These are phyloP conservation scores for Phialophora tarda DNA, from an alignment of 2,329 filamentous ascomycete genomes.

Conservation along the genomic window DNA sequence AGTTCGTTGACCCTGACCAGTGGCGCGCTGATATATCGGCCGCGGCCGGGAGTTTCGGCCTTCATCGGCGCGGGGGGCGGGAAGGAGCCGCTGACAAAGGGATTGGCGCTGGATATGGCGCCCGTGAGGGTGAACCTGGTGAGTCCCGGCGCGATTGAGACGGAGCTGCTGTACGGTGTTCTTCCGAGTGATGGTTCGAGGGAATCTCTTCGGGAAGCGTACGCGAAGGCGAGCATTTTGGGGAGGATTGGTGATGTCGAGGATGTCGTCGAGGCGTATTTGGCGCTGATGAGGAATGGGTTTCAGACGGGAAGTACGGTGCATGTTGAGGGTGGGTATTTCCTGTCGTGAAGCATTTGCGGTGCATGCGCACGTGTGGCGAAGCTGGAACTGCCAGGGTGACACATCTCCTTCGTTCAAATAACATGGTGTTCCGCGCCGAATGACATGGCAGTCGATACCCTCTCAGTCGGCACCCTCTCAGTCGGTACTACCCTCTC, in stretches of 20 bases:
- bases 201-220: constrained; percentile 26
- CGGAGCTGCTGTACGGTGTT: constrained; percentile 47
- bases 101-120: constrained; percentile 50
- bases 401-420: not conserved
- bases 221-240: constrained; percentile 32
- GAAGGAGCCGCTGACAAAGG: constrained; percentile 46
- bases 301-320: constrained; percentile 48
- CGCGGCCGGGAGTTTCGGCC: constrained; percentile 44
- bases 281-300: constrained; percentile 52
- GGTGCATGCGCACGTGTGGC: not conserved
- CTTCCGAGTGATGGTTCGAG: not conserved
- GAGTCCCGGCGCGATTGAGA: constrained; percentile 49
- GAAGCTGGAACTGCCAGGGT: not conserved
- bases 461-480: too few relatives aligned
- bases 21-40: constrained; percentile 46
- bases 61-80: constrained; percentile 39
- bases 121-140: constrained; percentile 53
- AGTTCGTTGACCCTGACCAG: constrained; percentile 51
- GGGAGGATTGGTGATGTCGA: constrained; percentile 42
- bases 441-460: not conserved
- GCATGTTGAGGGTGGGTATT: constrained; percentile 47
- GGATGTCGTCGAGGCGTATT: constrained; percentile 53
- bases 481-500: too few relatives aligned
- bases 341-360: constrained; percentile 37
- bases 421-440: not conserved